Base-by-base conservation (phyloP, 2,329 filamentous ascomycete genomes). In the Eutypella sp. region DNA sequence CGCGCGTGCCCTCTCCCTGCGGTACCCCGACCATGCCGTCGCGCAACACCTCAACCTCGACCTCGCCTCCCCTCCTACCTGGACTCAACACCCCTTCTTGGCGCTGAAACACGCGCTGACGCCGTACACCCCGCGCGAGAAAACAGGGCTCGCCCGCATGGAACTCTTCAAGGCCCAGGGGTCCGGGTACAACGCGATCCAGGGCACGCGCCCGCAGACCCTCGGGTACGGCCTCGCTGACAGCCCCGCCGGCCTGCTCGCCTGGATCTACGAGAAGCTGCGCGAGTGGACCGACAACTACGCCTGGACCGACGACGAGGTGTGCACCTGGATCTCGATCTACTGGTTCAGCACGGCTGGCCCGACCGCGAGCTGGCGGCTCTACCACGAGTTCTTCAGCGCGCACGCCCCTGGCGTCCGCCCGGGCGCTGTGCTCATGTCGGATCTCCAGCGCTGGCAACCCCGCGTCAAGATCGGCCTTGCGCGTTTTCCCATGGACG, bases 181-280 rank as follows among this genome's bases (percentile, higher is more conserved):
- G 1, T 63, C 58, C 15, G 78, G 75, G 8, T 87, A 87, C 58
- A 69, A 73, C 47, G 51, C 70, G 2, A 62, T 75, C 41, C 82
- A 87, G 54, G 62, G 64, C n/a, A 87, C 84, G 0, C 81, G 82
- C 41, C 86, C 86, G 0, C 79, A 85, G 38, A 89, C 86, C 0
- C 57, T 89, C 0, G 81, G 81, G 0, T 86, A 85, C 55, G 78
- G 74, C 0, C 70, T 89, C 1, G 71, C 76, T 0, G 84, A 89
- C 58, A 81, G 75, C 3, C 87, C 86, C 0, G 75, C 86, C 0
- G 84, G 74, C 0, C 64, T 89, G 4, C 67, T 90, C 1, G 78
- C 84, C 0, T 90, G 87, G 86, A 79, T 89, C 20, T 85, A 85
- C 50, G 87, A 90, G 63, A 90, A 90, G 58, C 65, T 90, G 20